Evolutionary conservation across 306 rosid species (phyloP).

Genomic region (Luffa aegyptiaca): DNA sequence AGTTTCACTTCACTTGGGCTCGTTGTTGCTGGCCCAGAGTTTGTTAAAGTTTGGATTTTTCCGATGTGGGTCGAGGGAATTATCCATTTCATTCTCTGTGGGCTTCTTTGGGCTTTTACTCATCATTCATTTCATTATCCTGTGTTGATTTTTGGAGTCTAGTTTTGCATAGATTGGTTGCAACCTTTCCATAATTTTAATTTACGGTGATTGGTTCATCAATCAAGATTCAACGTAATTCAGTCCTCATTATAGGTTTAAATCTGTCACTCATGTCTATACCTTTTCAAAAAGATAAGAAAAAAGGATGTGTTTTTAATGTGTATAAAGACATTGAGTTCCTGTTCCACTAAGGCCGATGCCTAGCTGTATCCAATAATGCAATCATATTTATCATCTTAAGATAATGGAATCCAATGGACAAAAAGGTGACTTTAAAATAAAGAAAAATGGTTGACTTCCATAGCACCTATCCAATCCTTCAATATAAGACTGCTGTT

Average conservation of each 20-base stretch:
- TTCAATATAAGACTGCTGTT: not conserved
- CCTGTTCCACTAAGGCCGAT: not conserved
- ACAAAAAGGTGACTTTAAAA: not conserved
- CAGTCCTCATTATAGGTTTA: not conserved
- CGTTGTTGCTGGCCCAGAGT: not conserved
- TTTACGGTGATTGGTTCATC: not conserved
- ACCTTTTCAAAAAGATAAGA: not conserved
- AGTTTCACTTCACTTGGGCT: not conserved
- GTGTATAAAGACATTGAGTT: not conserved
- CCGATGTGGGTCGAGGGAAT: not conserved
- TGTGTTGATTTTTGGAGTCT: not conserved
- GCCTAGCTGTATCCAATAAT: conserved; percentile 6
- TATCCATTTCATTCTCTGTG: not conserved
- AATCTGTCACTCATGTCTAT: not conserved
- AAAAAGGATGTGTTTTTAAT: not conserved
- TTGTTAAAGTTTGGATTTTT: not conserved
- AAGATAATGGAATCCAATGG: conserved; percentile 7
- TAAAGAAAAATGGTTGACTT: conserved; percentile 6
- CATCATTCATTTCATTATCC: not conserved
- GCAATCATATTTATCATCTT: not conserved
- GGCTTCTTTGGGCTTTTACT: not conserved
- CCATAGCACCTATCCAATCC: not conserved
- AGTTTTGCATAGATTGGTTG: not conserved
- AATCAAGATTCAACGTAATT: not conserved
- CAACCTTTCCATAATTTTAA: not conserved